Percentiles rank a stretch among this genome's conserved stretches.
Conservation (phyloP, 495 filamentous ascomycete genomes). For the Rusavskia elegans region DNA sequence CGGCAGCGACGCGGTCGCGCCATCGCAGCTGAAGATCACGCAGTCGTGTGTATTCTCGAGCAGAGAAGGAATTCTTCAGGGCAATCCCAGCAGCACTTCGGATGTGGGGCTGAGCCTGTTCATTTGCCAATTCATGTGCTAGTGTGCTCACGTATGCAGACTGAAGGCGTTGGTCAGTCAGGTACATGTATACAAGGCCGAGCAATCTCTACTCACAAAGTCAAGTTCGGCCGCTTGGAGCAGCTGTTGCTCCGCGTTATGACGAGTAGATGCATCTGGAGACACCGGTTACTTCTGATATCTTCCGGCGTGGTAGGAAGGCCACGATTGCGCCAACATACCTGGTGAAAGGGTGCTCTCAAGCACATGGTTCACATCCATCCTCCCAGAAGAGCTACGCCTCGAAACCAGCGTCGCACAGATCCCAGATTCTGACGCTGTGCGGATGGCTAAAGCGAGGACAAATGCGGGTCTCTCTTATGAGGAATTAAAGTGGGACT, state of each 20-base stretch:
- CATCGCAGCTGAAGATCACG: conserved; percentile 82
- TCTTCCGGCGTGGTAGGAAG: conserved; percentile 5
- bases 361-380: conserved; percentile 76
- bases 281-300: conserved; percentile 7
- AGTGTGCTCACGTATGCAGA: conserved; percentile 80
- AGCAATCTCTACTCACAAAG: conserved; percentile 53
- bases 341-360: conserved; percentile 81
- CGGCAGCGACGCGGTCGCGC: conserved; percentile 59
- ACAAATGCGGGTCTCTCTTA: no score
- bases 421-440: no score
- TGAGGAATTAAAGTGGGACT: background rate
- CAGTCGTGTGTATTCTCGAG: conserved; percentile 74
- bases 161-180: conserved; percentile 29
- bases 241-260: conserved; percentile 86
- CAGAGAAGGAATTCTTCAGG: conserved; percentile 90
- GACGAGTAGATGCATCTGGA: conserved; percentile 74
- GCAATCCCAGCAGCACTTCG: conserved; percentile 88
- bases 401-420: no score
- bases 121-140: conserved; percentile 84
- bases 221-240: conserved; percentile 79
- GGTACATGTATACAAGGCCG: background rate
- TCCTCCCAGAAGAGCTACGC: conserved; percentile 21
- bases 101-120: conserved; percentile 63
- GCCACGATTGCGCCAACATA: conserved; percentile 27
- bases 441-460: no score